A percentile compares a stretch with the other conserved stretches of the same genome.
These are phyloP conservation scores for Paecilomyces dactylethromorphus DNA, from an alignment of 2,329 filamentous ascomycete genomes.

Conservation along the genomic window DNA sequence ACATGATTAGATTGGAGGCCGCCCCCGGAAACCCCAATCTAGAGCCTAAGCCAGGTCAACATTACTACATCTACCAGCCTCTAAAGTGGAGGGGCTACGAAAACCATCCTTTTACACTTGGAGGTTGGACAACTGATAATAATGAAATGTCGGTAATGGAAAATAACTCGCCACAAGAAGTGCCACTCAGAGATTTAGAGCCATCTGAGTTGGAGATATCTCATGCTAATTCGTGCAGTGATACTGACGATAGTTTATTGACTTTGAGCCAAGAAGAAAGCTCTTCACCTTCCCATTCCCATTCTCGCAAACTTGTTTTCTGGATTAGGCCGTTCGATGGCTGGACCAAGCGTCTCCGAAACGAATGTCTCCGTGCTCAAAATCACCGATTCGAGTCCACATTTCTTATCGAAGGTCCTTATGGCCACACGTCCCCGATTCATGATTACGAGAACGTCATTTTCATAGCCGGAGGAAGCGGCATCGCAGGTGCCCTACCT, in stretches of 20 bases:
- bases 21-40: constrained; percentile 23
- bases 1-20: constrained; percentile 44
- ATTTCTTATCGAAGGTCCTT: constrained; percentile 46
- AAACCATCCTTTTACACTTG: constrained; percentile 47
- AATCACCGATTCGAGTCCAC: constrained; percentile 18
- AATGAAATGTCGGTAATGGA: constrained; percentile 1
- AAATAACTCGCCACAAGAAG: background rate
- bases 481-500: constrained; percentile 41
- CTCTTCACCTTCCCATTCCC: constrained; percentile 1
- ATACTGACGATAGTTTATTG: background rate
- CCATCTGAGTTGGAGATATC: background rate
- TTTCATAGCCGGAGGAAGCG: constrained; percentile 37
- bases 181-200: background rate
- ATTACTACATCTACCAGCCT: constrained; percentile 47
- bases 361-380: constrained; percentile 24
- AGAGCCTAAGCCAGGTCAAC: constrained; percentile 38
- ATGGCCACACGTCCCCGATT: constrained; percentile 38
- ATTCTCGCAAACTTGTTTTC: constrained; percentile 36
- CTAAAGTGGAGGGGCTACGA: constrained; percentile 41
- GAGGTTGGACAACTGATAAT: constrained; percentile 19
- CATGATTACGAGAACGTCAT: constrained; percentile 46
- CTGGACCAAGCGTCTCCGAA: constrained; percentile 43
- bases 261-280: background rate
- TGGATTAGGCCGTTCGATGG: constrained; percentile 47
- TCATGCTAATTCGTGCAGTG: background rate